Conservation (phyloP, 345 rosid genomes). For the Hypericum androsaemum region DNA sequence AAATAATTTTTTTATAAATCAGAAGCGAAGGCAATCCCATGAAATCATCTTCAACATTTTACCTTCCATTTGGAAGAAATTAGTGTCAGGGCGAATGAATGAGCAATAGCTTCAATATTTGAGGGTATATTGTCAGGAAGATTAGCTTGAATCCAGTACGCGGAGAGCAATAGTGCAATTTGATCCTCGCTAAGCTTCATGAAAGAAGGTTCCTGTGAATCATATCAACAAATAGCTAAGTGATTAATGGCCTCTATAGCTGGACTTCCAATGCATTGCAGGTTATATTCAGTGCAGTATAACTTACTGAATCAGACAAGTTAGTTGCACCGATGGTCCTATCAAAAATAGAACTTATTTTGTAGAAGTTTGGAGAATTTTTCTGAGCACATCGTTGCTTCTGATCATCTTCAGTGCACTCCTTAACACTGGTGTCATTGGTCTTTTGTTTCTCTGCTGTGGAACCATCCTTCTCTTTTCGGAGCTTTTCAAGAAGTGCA, state of each 20-base stretch:
- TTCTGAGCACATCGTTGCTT: slow-evolving; percentile 39
- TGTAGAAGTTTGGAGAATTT: slow-evolving; percentile 53
- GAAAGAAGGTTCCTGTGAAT: slow-evolving; percentile 53
- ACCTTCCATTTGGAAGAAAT: slow-evolving; percentile 76
- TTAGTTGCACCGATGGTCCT: slow-evolving; percentile 36
- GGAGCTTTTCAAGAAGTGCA: slow-evolving; percentile 75
- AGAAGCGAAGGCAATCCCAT: no score
- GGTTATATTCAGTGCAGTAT: not conserved
- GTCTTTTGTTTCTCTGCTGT: slow-evolving; percentile 34
- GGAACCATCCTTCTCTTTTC: slow-evolving; percentile 59
- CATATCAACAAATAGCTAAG: slow-evolving; percentile 8
- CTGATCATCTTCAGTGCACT: slow-evolving; percentile 32
- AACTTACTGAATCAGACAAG: slow-evolving; percentile 41
- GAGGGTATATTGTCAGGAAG: slow-evolving; percentile 73
- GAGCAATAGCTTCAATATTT: slow-evolving; percentile 85
- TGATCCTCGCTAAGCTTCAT: slow-evolving; percentile 84
- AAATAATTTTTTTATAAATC: no score
- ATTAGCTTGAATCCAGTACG: slow-evolving; percentile 76
- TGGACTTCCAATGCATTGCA: not conserved
- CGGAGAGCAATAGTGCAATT: slow-evolving; percentile 70
- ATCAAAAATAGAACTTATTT: slow-evolving; percentile 61
- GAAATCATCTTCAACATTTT: no score
- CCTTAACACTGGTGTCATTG: slow-evolving; percentile 37
- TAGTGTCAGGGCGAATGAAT: slow-evolving; percentile 57
- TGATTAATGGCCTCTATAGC: slow-evolving; percentile 1